These are phyloP conservation scores for Irpex sp. DNA, from an alignment of 1,284 basidiomycete genomes.

Conservation along the genomic window DNA sequence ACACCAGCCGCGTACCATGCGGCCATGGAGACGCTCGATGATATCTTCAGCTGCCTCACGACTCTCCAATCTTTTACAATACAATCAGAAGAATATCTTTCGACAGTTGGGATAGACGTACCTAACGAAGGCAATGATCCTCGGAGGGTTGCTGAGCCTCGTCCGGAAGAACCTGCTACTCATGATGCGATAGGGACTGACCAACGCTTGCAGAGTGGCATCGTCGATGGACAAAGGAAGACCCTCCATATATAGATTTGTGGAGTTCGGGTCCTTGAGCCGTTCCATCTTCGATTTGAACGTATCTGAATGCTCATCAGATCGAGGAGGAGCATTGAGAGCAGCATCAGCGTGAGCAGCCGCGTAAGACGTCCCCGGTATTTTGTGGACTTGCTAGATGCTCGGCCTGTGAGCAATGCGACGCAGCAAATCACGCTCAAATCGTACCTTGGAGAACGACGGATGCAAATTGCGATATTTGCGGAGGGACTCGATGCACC, in stretches of 20 bases:
- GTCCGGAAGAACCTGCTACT: constrained; percentile 75
- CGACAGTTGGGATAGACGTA: constrained; percentile 25
- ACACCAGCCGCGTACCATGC: constrained; percentile 73
- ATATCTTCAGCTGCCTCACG: constrained; percentile 66
- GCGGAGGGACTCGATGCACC: constrained; percentile 63
- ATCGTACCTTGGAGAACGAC: constrained; percentile 56
- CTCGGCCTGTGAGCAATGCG: background rate
- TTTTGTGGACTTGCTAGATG: constrained; percentile 69
- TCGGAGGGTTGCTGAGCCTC: constrained; percentile 63
- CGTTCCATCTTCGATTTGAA: constrained; percentile 75
- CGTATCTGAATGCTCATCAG: constrained; percentile 25
- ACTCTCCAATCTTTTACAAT: constrained; percentile 51
- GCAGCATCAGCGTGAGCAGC: constrained; percentile 14
- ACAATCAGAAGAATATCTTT: background rate
- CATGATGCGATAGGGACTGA: constrained; percentile 61
- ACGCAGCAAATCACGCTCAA: background rate
- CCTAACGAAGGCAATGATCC: constrained; percentile 76
- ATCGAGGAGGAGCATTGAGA: constrained; percentile 1
- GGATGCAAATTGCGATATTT: constrained; percentile 72
- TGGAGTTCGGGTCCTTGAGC: constrained; percentile 55
- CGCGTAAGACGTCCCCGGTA: constrained; percentile 62
- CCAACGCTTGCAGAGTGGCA: constrained; percentile 53
- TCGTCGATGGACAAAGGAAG: constrained; percentile 58
- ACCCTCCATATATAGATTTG: constrained; percentile 75
- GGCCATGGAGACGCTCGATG: constrained; percentile 68